Evolutionary conservation across 257 asterid genomes (phyloP), one percentile per base, ranked within the genome.

Genomic region (Rhazya stricta): DNA sequence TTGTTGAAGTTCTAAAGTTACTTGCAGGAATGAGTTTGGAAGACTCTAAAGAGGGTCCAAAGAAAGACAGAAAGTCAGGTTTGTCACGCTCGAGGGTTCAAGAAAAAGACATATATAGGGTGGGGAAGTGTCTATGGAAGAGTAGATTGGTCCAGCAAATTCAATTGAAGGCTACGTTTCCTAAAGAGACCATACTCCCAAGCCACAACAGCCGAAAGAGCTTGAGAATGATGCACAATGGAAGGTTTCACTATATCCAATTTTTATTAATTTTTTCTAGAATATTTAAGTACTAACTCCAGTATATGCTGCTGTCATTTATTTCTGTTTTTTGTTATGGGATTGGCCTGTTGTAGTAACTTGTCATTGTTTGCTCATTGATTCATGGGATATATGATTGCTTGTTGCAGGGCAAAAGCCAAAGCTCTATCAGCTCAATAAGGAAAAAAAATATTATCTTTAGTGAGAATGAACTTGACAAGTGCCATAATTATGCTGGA

Each of bases 91-190:
- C 92, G 90, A 87, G 78, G 81, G 91, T 95, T 84, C 82, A 81
- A n/a, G 85, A 97, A 95, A 90, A 91, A 83, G 74, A 67, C 78
- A 82, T 80, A 61, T 74, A 42, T 79, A 76, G 76, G 82, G 82
- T 50, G 92, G 89, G 75, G 92, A 89, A 75, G 89, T 91, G 65
- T 81, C 99, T 73, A 45, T 88, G 74, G 91, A 87, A 81, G 99
- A 91, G 84, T 95, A 98, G 98, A 76, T 89, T 77, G 99, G 99
- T 68, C 94, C 96, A 46, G 83, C 98, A 32, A 86, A 88, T 83
- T 97, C 98, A 27, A 89, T 95, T 82, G 99, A 95, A 71, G 99
- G 98, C 79, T 95, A 95, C 84, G 91, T 92, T 71, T 98, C 98
- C 13, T 87, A 79, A 69, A 87, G 70, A 73, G 91, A 87, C 69